A percentile compares a stretch with the other conserved stretches of the same genome.
Evolutionary conservation across 306 rosid species (phyloP).

Genomic region (Potentilla sterilis): DNA sequence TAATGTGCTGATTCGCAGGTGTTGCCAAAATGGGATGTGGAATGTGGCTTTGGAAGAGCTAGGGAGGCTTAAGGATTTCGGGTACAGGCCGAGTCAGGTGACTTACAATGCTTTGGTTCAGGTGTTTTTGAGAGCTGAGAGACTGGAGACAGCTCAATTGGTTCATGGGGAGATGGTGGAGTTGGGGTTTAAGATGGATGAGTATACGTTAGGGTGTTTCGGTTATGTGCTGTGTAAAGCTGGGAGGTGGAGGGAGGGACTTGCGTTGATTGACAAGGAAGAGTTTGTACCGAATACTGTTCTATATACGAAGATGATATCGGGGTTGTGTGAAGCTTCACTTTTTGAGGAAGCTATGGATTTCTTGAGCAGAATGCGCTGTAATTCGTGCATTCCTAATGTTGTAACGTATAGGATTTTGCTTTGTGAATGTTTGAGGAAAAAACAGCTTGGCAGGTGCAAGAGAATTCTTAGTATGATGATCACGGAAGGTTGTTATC

Average conservation of each 20-base stretch:
- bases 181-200: constrained; percentile 66
- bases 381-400: constrained; percentile 73
- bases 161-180: constrained; percentile 69
- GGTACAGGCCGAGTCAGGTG: constrained; percentile 55
- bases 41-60: constrained; percentile 76
- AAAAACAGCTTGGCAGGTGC: constrained; percentile 70
- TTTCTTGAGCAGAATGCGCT: constrained; percentile 62
- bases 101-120: constrained; percentile 74
- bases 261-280: constrained; percentile 55
- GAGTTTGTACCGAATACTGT: constrained; percentile 53
- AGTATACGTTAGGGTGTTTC: constrained; percentile 54
- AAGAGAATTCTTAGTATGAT: constrained; percentile 84
- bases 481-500: constrained; percentile 82
- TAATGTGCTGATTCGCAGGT: constrained; percentile 59
- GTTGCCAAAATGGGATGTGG: constrained; percentile 77
- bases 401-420: constrained; percentile 58
- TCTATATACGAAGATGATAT: constrained; percentile 71
- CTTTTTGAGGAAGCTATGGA: constrained; percentile 80
- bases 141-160: constrained; percentile 66
- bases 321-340: constrained; percentile 80
- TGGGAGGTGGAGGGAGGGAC: constrained; percentile 64
- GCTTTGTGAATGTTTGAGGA: constrained; percentile 72
- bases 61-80: constrained; percentile 84
- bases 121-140: constrained; percentile 63
- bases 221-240: constrained; percentile 58